phyloP scores from a whole-genome alignment of 371 early-diverging fungal genomes.

The Thermomucor indicae-seudaticae region DNA sequence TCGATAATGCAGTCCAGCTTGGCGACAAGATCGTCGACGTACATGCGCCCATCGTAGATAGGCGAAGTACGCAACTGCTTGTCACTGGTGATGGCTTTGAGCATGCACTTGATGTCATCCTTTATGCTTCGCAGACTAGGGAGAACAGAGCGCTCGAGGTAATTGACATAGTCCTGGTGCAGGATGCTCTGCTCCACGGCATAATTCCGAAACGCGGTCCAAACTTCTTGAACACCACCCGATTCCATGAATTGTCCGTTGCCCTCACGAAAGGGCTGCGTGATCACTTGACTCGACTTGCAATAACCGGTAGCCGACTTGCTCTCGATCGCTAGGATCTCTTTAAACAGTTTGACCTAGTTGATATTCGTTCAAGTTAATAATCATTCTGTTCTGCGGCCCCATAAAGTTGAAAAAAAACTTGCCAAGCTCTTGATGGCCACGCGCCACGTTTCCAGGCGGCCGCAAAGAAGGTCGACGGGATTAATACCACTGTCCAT shows the following conservation, averaged over 20 bases:
- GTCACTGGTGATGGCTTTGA: constrained; percentile 25
- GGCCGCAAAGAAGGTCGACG: constrained; percentile 15
- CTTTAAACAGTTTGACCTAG: constrained; percentile 30
- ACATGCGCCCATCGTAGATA: constrained; percentile 30
- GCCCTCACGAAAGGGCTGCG: constrained; percentile 23
- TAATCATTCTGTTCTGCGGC: background rate
- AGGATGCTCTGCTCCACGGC: constrained; percentile 32
- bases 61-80: constrained; percentile 19
- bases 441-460: constrained; percentile 33
- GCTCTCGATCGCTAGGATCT: constrained; percentile 23
- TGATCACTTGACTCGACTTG: constrained; percentile 16
- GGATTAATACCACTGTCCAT: constrained; percentile 45
- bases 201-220: constrained; percentile 34
- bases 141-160: constrained; percentile 26
- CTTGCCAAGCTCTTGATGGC: constrained; percentile 37
- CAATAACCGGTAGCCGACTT: constrained; percentile 23
- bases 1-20: constrained; percentile 26
- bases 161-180: constrained; percentile 35
- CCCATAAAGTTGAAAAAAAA: background rate
- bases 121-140: constrained; percentile 36
- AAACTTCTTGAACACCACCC: constrained; percentile 46
- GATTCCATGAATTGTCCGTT: constrained; percentile 32
- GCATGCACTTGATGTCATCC: constrained; percentile 29
- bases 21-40: constrained; percentile 20
- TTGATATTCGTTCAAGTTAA: background rate